Conservation (phyloP, 73 alveolate genomes). For the Symbiodinium natans region DNA sequence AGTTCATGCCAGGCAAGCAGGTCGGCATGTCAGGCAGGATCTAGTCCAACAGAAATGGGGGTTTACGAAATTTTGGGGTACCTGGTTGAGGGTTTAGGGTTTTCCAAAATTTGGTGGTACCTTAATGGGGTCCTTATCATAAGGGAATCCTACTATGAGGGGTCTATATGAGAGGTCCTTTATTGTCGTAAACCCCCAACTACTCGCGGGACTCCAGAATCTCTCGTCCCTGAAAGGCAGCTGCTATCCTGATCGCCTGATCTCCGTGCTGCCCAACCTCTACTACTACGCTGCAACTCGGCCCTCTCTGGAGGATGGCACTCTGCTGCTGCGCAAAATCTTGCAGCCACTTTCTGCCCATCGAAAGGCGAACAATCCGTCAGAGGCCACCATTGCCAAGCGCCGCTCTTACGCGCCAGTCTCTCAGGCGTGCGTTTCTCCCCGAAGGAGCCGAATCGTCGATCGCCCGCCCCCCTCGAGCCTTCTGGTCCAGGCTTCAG, state of each 20-base stretch:
- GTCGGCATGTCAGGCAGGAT: conserved; percentile 86
- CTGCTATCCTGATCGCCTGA: conserved; percentile 94
- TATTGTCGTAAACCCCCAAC: too few relatives aligned
- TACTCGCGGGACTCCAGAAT: too few relatives aligned
- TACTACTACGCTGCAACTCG: conserved; percentile 90
- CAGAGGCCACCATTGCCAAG: conserved; percentile 94
- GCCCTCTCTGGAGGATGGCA: background rate
- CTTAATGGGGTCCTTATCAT: too few relatives aligned
- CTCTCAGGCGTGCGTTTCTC: background rate
- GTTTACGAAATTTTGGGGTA: background rate
- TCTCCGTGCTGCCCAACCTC: conserved; percentile 84
- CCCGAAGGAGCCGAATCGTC: too few relatives aligned
- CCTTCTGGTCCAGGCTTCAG: too few relatives aligned
- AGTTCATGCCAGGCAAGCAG: conserved; percentile 95
- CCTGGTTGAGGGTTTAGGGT: background rate
- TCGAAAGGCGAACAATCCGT: conserved; percentile 93
- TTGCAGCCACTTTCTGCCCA: too few relatives aligned
- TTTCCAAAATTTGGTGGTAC: background rate
- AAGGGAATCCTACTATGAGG: too few relatives aligned
- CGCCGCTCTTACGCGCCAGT: conserved; percentile 74
- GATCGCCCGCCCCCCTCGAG: too few relatives aligned
- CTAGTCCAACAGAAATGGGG: background rate
- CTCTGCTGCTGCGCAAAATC: too few relatives aligned
- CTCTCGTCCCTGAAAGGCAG: too few relatives aligned
- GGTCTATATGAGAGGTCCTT: too few relatives aligned